A percentile compares a stretch with the other conserved stretches of the same genome.
phyloP scores from a whole-genome alignment of 2,329 filamentous ascomycete species.

The Botryotinia narcissicola region DNA sequence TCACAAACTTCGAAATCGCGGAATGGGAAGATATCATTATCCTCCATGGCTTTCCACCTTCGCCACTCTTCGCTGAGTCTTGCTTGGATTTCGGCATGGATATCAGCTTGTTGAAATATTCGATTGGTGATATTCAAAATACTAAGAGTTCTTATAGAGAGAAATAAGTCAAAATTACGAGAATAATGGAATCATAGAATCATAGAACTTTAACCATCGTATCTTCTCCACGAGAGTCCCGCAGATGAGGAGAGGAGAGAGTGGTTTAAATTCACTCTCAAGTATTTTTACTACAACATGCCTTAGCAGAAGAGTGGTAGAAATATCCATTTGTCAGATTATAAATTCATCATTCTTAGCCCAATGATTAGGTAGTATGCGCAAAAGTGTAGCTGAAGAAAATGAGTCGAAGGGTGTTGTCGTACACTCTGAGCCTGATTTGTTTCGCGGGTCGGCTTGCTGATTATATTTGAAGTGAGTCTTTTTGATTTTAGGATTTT shows the following conservation, averaged over 20 bases:
- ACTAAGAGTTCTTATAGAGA: too few relatives aligned
- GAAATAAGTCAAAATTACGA: too few relatives aligned
- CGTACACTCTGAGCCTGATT: not conserved
- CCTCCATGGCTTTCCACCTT: accelerated
- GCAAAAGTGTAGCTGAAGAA: not conserved
- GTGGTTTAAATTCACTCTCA: not conserved
- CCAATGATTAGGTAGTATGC: not conserved
- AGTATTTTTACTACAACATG: not conserved
- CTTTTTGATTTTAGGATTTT: too few relatives aligned
- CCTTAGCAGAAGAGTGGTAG: too few relatives aligned
- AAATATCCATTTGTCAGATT: too few relatives aligned
- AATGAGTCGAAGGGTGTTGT: not conserved
- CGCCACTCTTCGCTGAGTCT: too few relatives aligned
- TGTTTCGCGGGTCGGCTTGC: accelerated
- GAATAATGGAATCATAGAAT: not conserved
- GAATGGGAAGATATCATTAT: too few relatives aligned
- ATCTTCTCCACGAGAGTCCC: too few relatives aligned
- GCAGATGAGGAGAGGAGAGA: too few relatives aligned
- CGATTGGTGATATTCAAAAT: too few relatives aligned
- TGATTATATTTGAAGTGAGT: not conserved
- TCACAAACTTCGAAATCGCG: accelerated
- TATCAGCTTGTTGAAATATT: too few relatives aligned
- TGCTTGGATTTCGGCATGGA: too few relatives aligned
- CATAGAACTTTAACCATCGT: not conserved
- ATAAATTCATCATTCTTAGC: not conserved